phyloP scores from a whole-genome alignment of 1,284 basidiomycete genomes.

The Cryptococcus jaspeensis region DNA sequence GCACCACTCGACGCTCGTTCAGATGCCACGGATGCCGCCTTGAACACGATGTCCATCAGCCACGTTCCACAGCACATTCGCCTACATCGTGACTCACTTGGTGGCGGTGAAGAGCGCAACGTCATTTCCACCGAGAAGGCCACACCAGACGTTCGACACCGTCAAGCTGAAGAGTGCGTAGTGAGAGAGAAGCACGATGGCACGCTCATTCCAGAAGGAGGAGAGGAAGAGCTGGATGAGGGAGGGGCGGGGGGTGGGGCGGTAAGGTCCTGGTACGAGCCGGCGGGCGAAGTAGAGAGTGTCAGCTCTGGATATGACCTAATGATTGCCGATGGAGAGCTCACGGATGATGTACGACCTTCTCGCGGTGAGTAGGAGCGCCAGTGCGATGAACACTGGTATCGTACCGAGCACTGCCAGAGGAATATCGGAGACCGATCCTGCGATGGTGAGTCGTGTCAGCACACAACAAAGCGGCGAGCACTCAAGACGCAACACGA shows the following conservation, averaged over 20 bases:
- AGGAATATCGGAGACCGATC: constrained; percentile 16
- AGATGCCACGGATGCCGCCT: constrained; percentile 45
- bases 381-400: constrained; percentile 52
- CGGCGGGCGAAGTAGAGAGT: no score
- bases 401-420: constrained; percentile 61
- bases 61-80: neutral
- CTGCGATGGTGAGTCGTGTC: neutral
- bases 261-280: constrained; percentile 10
- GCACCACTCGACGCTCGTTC: constrained; percentile 47
- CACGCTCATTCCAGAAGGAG: constrained; percentile 18
- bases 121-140: constrained; percentile 8
- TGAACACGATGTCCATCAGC: neutral
- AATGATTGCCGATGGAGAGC: constrained; percentile 21
- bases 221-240: constrained; percentile 16
- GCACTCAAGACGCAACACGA: neutral
- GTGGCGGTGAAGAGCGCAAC: constrained; percentile 9
- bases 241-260: constrained; percentile 7
- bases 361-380: constrained; percentile 24
- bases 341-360: constrained; percentile 34
- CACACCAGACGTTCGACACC: constrained; percentile 15
- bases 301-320: neutral
- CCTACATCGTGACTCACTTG: constrained; percentile 11
- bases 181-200: constrained; percentile 20
- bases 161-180: constrained; percentile 26
- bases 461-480: no score